A percentile compares a stretch with the other conserved stretches of the same genome.
Evolutionary conservation across 1,284 basidiomycete species (phyloP).

Genomic region (Vanrija humicola): DNA sequence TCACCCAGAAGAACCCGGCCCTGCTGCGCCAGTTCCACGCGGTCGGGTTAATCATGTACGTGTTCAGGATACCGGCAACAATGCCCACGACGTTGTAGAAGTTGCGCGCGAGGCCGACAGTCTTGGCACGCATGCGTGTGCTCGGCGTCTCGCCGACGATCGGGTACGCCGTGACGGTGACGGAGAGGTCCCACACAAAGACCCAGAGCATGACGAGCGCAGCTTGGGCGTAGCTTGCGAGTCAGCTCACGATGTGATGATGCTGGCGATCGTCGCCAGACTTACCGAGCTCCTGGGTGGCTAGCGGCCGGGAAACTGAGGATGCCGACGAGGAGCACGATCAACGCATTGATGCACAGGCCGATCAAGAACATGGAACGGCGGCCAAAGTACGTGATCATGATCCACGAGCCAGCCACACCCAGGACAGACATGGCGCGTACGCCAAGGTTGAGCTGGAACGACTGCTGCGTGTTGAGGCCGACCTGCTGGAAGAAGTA

Average conservation of each 20-base stretch:
- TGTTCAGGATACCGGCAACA: neutral
- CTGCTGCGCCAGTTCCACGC: slow-evolving; percentile 21
- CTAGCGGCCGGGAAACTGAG: neutral
- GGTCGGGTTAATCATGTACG: neutral
- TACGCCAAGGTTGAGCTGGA: slow-evolving; percentile 45
- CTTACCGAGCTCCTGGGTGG: neutral
- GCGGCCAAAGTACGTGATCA: neutral
- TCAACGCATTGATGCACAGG: neutral
- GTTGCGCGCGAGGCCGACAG: neutral
- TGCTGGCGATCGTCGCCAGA: no score
- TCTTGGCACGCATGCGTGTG: neutral
- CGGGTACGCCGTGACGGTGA: neutral
- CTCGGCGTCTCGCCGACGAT: neutral
- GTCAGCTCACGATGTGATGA: no score
- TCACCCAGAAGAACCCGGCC: slow-evolving; percentile 16
- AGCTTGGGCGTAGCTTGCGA: neutral
- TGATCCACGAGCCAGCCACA: no score
- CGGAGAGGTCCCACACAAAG: neutral
- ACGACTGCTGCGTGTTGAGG: slow-evolving; percentile 36
- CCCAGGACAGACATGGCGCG: neutral
- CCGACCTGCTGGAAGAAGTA: slow-evolving; percentile 50
- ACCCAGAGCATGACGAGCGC: neutral
- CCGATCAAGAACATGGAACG: neutral
- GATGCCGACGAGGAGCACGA: neutral
- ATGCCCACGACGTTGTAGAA: neutral